Evolutionary conservation across 148 eudicot species (phyloP), one percentile per base, ranked within the genome.

Genomic region (Gaultheria prostrata): DNA sequence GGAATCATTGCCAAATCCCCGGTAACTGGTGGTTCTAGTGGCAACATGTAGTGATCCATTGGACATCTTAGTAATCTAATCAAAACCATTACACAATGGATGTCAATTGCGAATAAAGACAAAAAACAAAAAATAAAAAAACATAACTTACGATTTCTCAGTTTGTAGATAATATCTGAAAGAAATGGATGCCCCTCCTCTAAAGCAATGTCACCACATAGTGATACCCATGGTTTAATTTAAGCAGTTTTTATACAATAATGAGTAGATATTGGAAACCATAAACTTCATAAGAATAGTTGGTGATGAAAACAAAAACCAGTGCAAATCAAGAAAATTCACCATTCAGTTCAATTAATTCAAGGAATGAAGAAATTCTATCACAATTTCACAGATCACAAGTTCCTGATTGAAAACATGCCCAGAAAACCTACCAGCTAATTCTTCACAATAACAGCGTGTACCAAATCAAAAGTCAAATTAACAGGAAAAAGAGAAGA

Each of bases 61-160:
- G 43, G 39, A 26, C 79, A 84, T 84, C 53, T 48, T 50, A 12
- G 82, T 26, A 51, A 80, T 71, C 82, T 56, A 35, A 75, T 63
- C 28, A 80, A 77, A 79, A 33, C 45, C 39, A 63, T 80, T 45
- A 53, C 26, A 28, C 5, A 79, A 43, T 8, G 11, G 20, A 59
- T 33, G 78, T 45, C 51, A 56, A 84, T 56, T 32, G 18, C 30
- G 35, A 10, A 84, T 48, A 7, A 32, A 71, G 26, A 17, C 24
- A n/a, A 72, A n/a, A n/a, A n/a, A n/a, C n/a, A n/a, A n/a, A n/a
- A 13, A 84, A 5, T 1, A 28, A 71, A 26, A 17, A 54, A 39
- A 12, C 3, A 8, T 8, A 21, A 21, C 7, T 45, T 8, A 13
- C 26, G 4, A 33, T 57, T 54, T 39, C 5, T 39, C 5, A 35